phyloP scores from a whole-genome alignment of 2,329 filamentous ascomycete species.

The Verticillium dahliae region DNA sequence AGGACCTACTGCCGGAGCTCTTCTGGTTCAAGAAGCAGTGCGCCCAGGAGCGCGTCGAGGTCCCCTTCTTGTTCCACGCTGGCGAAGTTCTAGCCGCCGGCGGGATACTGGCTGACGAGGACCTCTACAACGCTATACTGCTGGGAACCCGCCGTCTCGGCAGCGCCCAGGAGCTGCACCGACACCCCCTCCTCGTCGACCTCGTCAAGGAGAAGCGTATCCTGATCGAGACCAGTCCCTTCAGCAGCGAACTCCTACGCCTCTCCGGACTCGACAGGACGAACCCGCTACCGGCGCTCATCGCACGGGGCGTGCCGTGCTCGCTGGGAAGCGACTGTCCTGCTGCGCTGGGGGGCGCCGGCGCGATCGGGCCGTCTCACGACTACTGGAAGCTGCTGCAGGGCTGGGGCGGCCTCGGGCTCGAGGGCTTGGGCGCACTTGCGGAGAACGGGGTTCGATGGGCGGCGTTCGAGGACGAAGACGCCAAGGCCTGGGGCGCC shows the following conservation, averaged over 20 bases:
- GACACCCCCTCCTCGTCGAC: conserved; percentile 74
- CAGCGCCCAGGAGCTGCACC: conserved; percentile 74
- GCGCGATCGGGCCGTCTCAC: conserved; percentile 68
- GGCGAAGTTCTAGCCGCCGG: conserved; percentile 63
- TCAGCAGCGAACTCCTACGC: conserved; percentile 68
- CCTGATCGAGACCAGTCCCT: conserved; percentile 70
- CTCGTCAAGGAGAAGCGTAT: conserved; percentile 78
- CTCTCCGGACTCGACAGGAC: conserved; percentile 64
- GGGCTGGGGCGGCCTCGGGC: conserved; percentile 74
- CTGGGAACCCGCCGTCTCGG: conserved; percentile 76
- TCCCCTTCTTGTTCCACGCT: conserved; percentile 86
- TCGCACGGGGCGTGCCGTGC: conserved; percentile 71
- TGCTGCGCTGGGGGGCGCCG: conserved; percentile 67
- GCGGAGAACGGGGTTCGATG: conserved; percentile 81
- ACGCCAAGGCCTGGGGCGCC: conserved; percentile 56
- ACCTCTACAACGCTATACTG: conserved; percentile 72
- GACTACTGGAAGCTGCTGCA: conserved; percentile 85
- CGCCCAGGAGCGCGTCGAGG: conserved; percentile 61
- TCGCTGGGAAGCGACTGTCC: conserved; percentile 78
- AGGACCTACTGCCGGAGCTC: conserved; percentile 66
- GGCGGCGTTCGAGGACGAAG: conserved; percentile 74
- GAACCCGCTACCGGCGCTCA: conserved; percentile 68
- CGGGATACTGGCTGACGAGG: conserved; percentile 29
- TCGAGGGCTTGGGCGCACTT: conserved; percentile 70
- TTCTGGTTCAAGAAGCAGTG: conserved; percentile 85